Percentiles rank a stretch among this genome's conserved stretches.
Evolutionary conservation across 2,329 filamentous ascomycete genomes (phyloP).

Genomic region (Huntiella moniliformis): DNA sequence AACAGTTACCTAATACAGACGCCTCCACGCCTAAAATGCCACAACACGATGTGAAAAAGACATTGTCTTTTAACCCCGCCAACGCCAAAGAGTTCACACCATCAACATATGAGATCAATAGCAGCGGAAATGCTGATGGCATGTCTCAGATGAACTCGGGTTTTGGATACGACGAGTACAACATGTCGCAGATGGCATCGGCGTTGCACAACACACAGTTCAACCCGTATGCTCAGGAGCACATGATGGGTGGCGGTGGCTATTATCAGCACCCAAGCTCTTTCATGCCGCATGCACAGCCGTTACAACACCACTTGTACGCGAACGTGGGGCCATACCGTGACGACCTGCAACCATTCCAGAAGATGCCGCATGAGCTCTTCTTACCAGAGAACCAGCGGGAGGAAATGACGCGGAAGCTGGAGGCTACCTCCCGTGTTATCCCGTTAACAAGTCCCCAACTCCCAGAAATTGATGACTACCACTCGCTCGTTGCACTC

Average conservation of each 20-base stretch:
- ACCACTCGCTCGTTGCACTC: slow-evolving; percentile 78
- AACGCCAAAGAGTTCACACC: slow-evolving; percentile 42
- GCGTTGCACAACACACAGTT: slow-evolving; percentile 31
- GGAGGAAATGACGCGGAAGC: slow-evolving; percentile 76
- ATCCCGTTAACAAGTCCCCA: slow-evolving; percentile 52
- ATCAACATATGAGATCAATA: slow-evolving; percentile 8
- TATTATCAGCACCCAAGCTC: slow-evolving; percentile 46
- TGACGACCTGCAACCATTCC: slow-evolving; percentile 66
- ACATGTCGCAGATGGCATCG: slow-evolving; percentile 36
- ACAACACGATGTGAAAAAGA: slow-evolving; percentile 14
- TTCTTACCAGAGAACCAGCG: slow-evolving; percentile 76
- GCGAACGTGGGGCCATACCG: slow-evolving; percentile 68
- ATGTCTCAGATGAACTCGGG: slow-evolving; percentile 9
- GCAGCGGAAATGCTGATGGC: slow-evolving; percentile 1
- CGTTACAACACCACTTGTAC: slow-evolving; percentile 82
- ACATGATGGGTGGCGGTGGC: slow-evolving; percentile 37
- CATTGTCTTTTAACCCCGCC: slow-evolving; percentile 33
- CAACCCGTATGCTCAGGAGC: slow-evolving; percentile 66
- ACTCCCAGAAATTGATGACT: slow-evolving; percentile 65
- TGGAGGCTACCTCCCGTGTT: slow-evolving; percentile 67
- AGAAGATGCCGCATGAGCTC: slow-evolving; percentile 73
- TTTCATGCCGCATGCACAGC: slow-evolving; percentile 37
- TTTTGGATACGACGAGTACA: slow-evolving; percentile 40
- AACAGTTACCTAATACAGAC: slow-evolving; percentile 12
- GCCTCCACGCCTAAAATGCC: slow-evolving; percentile 8